phyloP scores from a whole-genome alignment of 148 eudicot species.

The Camellia granthamiana region DNA sequence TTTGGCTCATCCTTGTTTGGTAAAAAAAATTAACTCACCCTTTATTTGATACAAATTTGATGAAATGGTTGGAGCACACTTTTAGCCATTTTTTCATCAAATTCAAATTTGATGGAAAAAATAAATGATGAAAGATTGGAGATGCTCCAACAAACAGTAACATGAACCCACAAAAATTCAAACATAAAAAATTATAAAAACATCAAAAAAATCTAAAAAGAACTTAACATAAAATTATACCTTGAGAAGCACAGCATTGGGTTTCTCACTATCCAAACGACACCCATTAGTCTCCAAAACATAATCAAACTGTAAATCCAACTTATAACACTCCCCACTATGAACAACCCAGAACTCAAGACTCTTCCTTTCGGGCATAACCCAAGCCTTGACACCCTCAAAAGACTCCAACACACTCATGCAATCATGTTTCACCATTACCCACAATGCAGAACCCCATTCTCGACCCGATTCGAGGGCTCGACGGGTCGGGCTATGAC shows the following conservation, averaged over 20 bases:
- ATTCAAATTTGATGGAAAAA: background rate
- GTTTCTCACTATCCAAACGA: constrained; percentile 34
- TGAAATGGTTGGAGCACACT: too few species aligned
- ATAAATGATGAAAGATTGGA: background rate
- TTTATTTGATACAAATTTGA: too few species aligned
- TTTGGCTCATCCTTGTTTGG: too few species aligned
- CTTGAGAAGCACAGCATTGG: constrained; percentile 73
- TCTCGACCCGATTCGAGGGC: constrained; percentile 36
- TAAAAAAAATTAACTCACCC: too few species aligned
- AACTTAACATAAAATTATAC: constrained; percentile 24
- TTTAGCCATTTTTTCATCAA: too few species aligned
- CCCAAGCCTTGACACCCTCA: constrained; percentile 53
- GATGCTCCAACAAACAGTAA: background rate
- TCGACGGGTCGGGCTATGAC: constrained; percentile 57
- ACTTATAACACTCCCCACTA: constrained; percentile 41
- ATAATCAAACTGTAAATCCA: constrained; percentile 76
- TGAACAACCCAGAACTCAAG: constrained; percentile 52
- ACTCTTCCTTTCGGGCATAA: constrained; percentile 63
- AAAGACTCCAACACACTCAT: constrained; percentile 67
- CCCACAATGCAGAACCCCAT: constrained; percentile 59
- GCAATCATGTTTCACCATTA: constrained; percentile 36
- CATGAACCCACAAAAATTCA: constrained; percentile 15
- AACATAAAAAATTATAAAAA: background rate
- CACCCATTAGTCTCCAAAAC: constrained; percentile 59
- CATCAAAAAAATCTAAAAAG: background rate